Base-by-base conservation (phyloP, 2,329 filamentous ascomycete species). In the Neonectria ditissima region DNA sequence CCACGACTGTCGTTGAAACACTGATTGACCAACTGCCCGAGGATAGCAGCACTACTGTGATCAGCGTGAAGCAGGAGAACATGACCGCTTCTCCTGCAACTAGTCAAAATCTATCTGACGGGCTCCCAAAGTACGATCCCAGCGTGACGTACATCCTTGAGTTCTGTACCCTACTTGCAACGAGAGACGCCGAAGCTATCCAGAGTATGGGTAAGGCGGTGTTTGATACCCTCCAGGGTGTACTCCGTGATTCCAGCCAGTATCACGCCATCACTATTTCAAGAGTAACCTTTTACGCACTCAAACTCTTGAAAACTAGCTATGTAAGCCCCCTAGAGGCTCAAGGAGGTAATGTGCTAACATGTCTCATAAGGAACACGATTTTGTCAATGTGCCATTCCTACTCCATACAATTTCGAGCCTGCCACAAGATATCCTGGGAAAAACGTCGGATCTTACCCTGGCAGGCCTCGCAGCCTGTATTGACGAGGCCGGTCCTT, bases 331-430 rank as follows among this genome's bases (percentile, higher is more conserved):
- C 34, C 47, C 11, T 5, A 28, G 7, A 4, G n/a, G n/a, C 16
- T 18, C 4, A 16, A 43, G 24, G 9, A 9, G 1, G 18, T 22
- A 24, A 24, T 22, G 13, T 28, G 52, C 71, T 78, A 47, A 78
- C 58, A 71, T 28, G 11, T 47, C 43, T 51, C 45, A 52, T 55
- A 69, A 94, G 91, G 92, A 97, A 70, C 89, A 95, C 73, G 92
- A 97, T 73, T 97, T 96, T 77, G 90, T 97, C 74, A 92, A 96
- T 61, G 92, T 94, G 1, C 96, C 96, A 1, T 92, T 98, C 54
- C 87, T 98, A 8, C 86, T 99, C 13, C 96, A 99, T 77, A 91
- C 91, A 1, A 94, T 99, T 65, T 97, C 94, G 1, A 94, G 91
- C 67, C 92, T 98, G 74, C 89, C 93, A 39, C 89, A 93, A 73